Evolutionary conservation across 768 basidiomycete species (phyloP).

Genomic region (Leccinellum rugosiceps): DNA sequence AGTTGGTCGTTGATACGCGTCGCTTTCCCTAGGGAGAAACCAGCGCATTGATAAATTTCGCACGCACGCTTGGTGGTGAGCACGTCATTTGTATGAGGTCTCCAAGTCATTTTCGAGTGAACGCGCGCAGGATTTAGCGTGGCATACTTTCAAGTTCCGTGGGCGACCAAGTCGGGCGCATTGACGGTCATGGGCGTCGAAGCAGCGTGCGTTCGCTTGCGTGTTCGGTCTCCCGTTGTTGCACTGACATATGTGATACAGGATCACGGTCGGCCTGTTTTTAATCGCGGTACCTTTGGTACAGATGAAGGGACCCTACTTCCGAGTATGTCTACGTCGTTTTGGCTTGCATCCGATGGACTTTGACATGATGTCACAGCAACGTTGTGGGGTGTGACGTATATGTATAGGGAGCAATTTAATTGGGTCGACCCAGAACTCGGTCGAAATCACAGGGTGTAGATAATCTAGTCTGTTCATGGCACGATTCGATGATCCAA

Average conservation of each 20-base stretch:
- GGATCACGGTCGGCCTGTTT: conserved; percentile 34
- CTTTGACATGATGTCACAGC: conserved; percentile 8
- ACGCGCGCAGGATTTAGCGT: conserved; percentile 31
- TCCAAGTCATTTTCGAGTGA: background rate
- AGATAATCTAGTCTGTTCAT: background rate
- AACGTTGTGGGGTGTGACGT: conserved; percentile 19
- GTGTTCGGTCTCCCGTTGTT: background rate
- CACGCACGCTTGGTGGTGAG: conserved; percentile 33
- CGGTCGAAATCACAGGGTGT: background rate
- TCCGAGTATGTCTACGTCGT: conserved; percentile 29
- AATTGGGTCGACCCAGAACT: background rate
- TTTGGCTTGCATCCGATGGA: background rate
- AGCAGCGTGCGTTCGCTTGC: conserved; percentile 30
- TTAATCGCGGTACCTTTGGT: conserved; percentile 35
- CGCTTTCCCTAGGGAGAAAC: conserved; percentile 35
- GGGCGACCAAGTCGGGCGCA: conserved; percentile 35
- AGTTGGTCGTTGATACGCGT: background rate
- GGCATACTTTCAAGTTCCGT: conserved; percentile 41
- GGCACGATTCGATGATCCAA: too few relatives aligned
- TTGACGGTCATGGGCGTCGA: conserved; percentile 37
- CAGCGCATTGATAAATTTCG: conserved; percentile 43
- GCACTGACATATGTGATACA: conserved; percentile 2
- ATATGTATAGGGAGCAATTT: background rate
- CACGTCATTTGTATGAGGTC: background rate
- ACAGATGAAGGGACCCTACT: conserved; percentile 32